Base-by-base conservation (phyloP, 108 stramenopile genomes). In the Hondaea fermentalgiana region DNA sequence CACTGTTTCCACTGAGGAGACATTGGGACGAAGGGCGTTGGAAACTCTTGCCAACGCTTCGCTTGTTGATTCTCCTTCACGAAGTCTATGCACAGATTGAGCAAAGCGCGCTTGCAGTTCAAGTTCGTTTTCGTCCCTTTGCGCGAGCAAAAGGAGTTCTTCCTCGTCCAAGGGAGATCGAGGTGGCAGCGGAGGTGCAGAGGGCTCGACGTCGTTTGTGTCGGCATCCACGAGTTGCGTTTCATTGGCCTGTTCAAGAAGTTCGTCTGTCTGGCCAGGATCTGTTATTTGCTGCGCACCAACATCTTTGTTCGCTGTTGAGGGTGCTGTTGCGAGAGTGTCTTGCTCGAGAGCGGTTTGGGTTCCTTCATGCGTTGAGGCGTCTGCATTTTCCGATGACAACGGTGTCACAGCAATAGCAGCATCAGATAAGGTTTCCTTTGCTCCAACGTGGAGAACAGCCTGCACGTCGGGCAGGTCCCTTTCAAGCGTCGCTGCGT, bases 341-440 rank as follows among this genome's bases (percentile, higher is more conserved):
- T 35, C 35, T 35, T 35, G 35, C 35, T 35, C 35, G 35, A 35
- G 35, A 35, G 35, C 35, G 35, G 35, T 35, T 35, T 35, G 35
- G 35, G 35, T 35, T 35, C 35, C 35, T 35, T 35, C 35, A 35
- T 35, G 35, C 35, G 35, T 35, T 35, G 2, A 35, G 35, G 35
- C 2, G 55, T 57, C 55, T 57, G 55, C 55, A 16, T 57, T 16
- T 8, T 57, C 55, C 55, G 55, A 35, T 2, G 35, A 35, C 35
- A 35, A 35, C 2, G 35, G 35, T 35, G 35, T 0, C 35, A 35
- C 35, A 35, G n/a, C 19, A 59, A 59, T 59, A 1, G 19, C n/a
- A 23, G 89, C 60, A n/a, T 64, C 64, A 47, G 90, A 47, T 53
- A 91, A 64, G 87, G 89, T 72, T 43, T 59, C 59, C 19, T 69